Percentiles rank a stretch among this genome's conserved stretches.
Evolutionary conservation across 2,329 filamentous ascomycete genomes (phyloP).

Genomic region (Talaromyces sp.): DNA sequence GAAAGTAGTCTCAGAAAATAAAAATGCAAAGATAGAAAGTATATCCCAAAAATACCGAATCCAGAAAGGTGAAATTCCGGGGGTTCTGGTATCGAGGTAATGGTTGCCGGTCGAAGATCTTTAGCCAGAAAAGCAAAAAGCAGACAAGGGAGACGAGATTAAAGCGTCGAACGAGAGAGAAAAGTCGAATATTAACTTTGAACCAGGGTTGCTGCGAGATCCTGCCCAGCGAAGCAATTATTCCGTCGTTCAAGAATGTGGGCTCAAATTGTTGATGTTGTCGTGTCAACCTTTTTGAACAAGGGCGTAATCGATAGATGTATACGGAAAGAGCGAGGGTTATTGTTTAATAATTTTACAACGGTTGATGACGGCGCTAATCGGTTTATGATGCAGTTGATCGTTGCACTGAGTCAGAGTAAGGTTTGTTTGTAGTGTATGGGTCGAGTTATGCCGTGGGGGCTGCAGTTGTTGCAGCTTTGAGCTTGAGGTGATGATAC

Average conservation of each 20-base stretch:
- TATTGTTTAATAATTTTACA: neutral
- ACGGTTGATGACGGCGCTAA: conserved; percentile 14
- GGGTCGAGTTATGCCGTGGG: conserved; percentile 5
- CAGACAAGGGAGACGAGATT: neutral
- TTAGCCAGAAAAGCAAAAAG: neutral
- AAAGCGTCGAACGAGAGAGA: neutral
- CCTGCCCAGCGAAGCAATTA: conserved; percentile 28
- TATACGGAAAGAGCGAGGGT: neutral
- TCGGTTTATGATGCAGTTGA: conserved; percentile 10
- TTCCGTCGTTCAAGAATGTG: conserved; percentile 24
- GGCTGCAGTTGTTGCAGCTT: conserved; percentile 9
- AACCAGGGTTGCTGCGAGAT: conserved; percentile 17
- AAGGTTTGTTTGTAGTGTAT: neutral
- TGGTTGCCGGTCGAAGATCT: conserved; percentile 1
- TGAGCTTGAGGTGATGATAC: conserved; percentile 10
- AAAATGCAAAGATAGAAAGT: neutral
- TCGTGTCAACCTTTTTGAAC: conserved; percentile 28
- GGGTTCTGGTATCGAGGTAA: neutral
- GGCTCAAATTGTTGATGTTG: conserved; percentile 31
- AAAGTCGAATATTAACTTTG: neutral
- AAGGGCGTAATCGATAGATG: conserved; percentile 20
- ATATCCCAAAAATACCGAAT: neutral
- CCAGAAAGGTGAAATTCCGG: conserved; percentile 7
- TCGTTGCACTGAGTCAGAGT: conserved; percentile 9
- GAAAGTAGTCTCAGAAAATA: neutral